Evolutionary conservation across 1,284 basidiomycete species (phyloP).

Genomic region (Irpex sp.): DNA sequence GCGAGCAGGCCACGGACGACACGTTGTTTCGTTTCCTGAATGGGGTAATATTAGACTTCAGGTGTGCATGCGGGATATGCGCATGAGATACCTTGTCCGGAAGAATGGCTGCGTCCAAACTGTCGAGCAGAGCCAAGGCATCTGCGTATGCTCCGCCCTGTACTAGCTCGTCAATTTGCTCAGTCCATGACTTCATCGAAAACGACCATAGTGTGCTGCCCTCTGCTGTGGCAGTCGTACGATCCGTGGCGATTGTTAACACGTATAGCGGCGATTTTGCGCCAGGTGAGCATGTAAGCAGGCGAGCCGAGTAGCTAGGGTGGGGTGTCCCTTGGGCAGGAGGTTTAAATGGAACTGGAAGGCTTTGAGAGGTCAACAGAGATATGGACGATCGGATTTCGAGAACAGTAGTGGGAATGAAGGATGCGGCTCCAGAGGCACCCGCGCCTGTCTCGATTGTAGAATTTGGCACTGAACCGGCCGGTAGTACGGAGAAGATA

Average conservation of each 20-base stretch:
- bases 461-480: constrained; percentile 50
- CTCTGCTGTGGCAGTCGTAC: constrained; percentile 52
- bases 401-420: constrained; percentile 55
- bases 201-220: constrained; percentile 82
- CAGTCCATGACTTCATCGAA: constrained; percentile 68
- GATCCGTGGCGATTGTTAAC: constrained; percentile 73
- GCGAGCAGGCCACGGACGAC: constrained; percentile 71
- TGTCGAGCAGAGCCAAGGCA: constrained; percentile 79
- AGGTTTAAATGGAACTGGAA: constrained; percentile 61
- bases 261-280: constrained; percentile 62
- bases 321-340: constrained; percentile 15
- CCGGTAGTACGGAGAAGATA: constrained; percentile 76
- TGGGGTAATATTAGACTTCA: neutral
- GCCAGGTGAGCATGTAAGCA: constrained; percentile 50
- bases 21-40: constrained; percentile 49
- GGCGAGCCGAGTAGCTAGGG: constrained; percentile 50
- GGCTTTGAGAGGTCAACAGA: constrained; percentile 57
- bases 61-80: neutral
- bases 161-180: constrained; percentile 86
- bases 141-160: constrained; percentile 71
- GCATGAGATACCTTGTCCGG: constrained; percentile 59
- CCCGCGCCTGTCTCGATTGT: constrained; percentile 17
- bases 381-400: constrained; percentile 82
- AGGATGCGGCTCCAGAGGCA: constrained; percentile 22
- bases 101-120: constrained; percentile 57